Conservation (phyloP, 31 red algal genomes). For the Porphyra umbilicalis region DNA sequence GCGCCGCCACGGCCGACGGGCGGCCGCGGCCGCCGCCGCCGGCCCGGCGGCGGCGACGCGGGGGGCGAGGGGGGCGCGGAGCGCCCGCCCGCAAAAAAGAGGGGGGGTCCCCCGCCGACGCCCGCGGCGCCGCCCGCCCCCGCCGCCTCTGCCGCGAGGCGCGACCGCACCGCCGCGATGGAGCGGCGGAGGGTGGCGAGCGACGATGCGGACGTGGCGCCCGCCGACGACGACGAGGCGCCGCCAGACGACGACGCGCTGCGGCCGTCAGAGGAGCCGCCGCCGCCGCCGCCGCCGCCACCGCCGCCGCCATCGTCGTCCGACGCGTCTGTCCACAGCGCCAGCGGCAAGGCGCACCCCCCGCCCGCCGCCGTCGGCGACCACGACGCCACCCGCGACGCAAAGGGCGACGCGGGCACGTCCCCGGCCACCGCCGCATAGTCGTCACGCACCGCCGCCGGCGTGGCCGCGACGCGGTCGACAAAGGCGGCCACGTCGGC, state of each 20-base stretch:
- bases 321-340: background rate
- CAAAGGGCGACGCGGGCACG: background rate
- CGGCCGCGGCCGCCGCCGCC: background rate
- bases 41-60: background rate
- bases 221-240: background rate
- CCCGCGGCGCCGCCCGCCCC: background rate
- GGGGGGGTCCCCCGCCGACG: background rate
- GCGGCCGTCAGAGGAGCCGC: background rate
- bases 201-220: background rate
- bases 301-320: too few relatives aligned
- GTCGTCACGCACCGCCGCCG: background rate
- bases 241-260: background rate
- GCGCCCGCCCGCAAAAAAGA: background rate
- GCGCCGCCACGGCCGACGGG: background rate
- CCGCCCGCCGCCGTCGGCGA: background rate
- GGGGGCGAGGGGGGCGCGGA: background rate
- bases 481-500: background rate
- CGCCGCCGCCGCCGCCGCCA: background rate
- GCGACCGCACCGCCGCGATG: background rate
- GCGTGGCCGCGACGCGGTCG: background rate
- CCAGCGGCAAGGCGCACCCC: background rate
- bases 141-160: background rate
- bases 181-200: background rate
- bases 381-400: background rate
- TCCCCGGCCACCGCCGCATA: background rate